Percentiles rank a stretch among this genome's conserved stretches.
These are phyloP conservation scores for Mimosa pudica DNA, from an alignment of 306 rosid genomes.

Conservation along the genomic window DNA sequence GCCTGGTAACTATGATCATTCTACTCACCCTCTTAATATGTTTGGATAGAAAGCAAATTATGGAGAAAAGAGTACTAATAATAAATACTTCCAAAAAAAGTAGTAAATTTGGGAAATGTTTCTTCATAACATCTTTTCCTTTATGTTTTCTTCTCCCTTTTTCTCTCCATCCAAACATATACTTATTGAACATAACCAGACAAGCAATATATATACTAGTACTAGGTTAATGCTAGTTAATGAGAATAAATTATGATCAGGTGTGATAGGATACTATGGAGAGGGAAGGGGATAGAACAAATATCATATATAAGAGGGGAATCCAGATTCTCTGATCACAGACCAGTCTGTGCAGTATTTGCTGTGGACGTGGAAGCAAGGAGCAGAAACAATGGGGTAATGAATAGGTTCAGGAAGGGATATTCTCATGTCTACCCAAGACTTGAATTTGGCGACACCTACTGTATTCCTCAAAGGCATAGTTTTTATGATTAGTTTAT, in stretches of 20 bases:
- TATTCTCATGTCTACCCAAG: slow-evolving; percentile 63
- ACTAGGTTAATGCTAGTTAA: no score
- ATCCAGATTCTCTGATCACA: slow-evolving; percentile 83
- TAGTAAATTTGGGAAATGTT: no score
- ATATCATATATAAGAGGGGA: slow-evolving; percentile 72
- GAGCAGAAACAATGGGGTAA: slow-evolving; percentile 37
- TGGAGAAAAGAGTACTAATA: no score
- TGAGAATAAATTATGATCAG: slow-evolving; percentile 26
- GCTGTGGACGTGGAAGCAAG: slow-evolving; percentile 67
- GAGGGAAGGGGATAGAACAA: slow-evolving; percentile 60
- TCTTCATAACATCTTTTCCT: no score
- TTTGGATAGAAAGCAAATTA: no score
- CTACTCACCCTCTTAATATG: neutral
- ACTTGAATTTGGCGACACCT: slow-evolving; percentile 51
- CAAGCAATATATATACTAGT: no score
- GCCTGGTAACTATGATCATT: slow-evolving; percentile 45
- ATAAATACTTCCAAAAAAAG: no score
- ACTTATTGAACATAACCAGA: no score
- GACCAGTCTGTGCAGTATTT: slow-evolving; percentile 80
- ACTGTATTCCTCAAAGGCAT: slow-evolving; percentile 72
- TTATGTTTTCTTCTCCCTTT: no score
- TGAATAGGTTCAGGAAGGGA: slow-evolving; percentile 65
- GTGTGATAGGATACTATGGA: slow-evolving; percentile 67
- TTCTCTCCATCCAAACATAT: no score
- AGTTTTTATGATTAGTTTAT: slow-evolving; percentile 61